A percentile compares a stretch with the other conserved stretches of the same genome.
Conservation (phyloP, 2,329 filamentous ascomycete species). For the Cladosporium sp. region DNA sequence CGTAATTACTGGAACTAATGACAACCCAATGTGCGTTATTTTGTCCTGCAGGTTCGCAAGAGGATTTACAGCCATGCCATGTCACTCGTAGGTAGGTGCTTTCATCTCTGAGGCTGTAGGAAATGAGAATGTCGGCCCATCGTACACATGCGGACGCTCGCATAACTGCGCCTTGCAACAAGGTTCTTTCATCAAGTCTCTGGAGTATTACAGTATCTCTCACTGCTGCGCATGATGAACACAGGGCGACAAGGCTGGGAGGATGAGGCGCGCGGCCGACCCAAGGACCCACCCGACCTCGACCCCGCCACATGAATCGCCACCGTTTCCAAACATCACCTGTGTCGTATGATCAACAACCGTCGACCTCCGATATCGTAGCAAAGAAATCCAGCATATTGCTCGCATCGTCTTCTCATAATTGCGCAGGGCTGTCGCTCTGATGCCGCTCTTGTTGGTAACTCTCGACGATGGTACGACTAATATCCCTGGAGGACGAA, state of each 20-base stretch:
- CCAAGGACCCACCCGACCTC: not conserved
- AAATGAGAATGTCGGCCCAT: not conserved
- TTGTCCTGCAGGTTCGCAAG: not conserved
- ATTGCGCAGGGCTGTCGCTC: conserved; percentile 10
- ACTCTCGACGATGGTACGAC: conserved; percentile 17
- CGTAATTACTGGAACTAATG: not conserved
- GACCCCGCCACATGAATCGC: conserved; percentile 3
- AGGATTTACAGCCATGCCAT: not conserved
- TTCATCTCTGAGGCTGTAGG: not conserved
- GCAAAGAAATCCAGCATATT: not conserved
- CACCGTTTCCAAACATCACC: conserved; percentile 4
- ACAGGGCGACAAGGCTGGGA: not conserved
- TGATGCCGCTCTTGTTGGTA: conserved; percentile 20
- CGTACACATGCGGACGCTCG: not conserved
- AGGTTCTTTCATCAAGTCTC: not conserved
- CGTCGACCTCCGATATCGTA: conserved; percentile 19
- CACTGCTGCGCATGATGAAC: not conserved
- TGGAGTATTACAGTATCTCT: not conserved
- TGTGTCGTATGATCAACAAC: conserved; percentile 17
- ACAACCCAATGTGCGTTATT: not conserved
- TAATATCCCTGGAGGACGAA: conserved; percentile 21
- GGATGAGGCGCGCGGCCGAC: not conserved
- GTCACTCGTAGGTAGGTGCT: not conserved
- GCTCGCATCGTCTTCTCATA: not conserved
- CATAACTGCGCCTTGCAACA: not conserved